Conservation (phyloP, 208 protist genomes). For the Vickermania ingenoplastis region DNA sequence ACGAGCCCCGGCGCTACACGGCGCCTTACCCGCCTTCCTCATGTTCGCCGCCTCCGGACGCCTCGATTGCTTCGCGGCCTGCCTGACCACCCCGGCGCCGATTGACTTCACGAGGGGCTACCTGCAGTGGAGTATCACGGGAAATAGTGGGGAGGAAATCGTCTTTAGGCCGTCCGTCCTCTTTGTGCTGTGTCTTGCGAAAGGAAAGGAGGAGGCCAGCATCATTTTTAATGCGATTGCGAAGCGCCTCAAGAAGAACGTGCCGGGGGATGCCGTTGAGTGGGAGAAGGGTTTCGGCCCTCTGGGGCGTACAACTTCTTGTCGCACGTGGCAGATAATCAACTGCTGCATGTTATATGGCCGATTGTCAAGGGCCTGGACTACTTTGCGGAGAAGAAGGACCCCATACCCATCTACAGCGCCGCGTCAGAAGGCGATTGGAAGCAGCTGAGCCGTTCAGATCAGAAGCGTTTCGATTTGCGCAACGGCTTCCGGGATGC, state of each 20-base stretch:
- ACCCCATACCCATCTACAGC: constrained; percentile 12
- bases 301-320: neutral
- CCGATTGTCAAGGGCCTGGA: too few species aligned
- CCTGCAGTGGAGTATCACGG: neutral
- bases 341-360: neutral
- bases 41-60: too few species aligned
- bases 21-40: too few species aligned
- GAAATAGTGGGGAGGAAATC: neutral
- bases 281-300: neutral
- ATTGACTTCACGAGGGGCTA: neutral
- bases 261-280: neutral
- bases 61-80: neutral
- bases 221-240: neutral
- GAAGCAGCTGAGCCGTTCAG: constrained; percentile 20
- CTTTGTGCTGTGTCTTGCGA: neutral
- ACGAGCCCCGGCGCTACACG: too few species aligned
- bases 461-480: constrained; percentile 14
- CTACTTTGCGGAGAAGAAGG: neutral
- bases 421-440: constrained; percentile 31
- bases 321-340: neutral
- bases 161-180: neutral
- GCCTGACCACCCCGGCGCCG: neutral
- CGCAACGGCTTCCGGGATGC: constrained; percentile 12
- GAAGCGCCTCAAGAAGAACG: neutral
- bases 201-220: neutral